Conservation (phyloP, 192 early-diverging fungal genomes). For the Linnemannia zychae region DNA sequence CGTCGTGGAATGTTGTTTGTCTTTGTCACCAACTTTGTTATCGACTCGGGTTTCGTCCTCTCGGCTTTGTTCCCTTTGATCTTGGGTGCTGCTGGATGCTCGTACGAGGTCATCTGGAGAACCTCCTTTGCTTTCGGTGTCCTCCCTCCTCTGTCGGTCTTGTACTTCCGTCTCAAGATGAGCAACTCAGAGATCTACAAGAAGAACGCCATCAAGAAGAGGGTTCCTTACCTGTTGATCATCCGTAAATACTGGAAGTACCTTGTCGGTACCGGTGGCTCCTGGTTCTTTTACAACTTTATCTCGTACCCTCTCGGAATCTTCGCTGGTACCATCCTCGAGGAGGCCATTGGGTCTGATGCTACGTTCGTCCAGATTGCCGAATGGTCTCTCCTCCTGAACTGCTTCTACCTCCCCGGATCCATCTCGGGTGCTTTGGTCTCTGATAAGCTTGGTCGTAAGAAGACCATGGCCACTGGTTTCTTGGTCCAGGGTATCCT, state of each 20-base stretch:
- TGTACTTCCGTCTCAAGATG: conserved; percentile 71
- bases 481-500: conserved; percentile 65
- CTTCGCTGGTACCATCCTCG: conserved; percentile 47
- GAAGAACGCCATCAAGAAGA: conserved; percentile 61
- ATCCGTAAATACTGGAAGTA: conserved; percentile 66
- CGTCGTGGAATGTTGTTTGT: conserved; percentile 64
- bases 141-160: conserved; percentile 57
- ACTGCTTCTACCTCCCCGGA: conserved; percentile 69
- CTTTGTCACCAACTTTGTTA: conserved; percentile 63
- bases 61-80: conserved; percentile 61
- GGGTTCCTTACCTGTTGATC: conserved; percentile 67
- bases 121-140: conserved; percentile 67
- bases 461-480: conserved; percentile 66
- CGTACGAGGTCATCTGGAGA: conserved; percentile 65
- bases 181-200: conserved; percentile 63
- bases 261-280: conserved; percentile 62
- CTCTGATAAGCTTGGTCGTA: conserved; percentile 67
- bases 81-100: conserved; percentile 60
- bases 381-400: conserved; percentile 67
- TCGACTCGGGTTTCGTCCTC: conserved; percentile 62
- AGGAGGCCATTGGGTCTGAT: conserved; percentile 26
- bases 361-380: conserved; percentile 58
- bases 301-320: conserved; percentile 53
- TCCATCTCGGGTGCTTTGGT: conserved; percentile 62
- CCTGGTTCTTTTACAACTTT: conserved; percentile 55